phyloP scores from a whole-genome alignment of 129 eudicot genomes.

The Helichrysum umbraculigerum region DNA sequence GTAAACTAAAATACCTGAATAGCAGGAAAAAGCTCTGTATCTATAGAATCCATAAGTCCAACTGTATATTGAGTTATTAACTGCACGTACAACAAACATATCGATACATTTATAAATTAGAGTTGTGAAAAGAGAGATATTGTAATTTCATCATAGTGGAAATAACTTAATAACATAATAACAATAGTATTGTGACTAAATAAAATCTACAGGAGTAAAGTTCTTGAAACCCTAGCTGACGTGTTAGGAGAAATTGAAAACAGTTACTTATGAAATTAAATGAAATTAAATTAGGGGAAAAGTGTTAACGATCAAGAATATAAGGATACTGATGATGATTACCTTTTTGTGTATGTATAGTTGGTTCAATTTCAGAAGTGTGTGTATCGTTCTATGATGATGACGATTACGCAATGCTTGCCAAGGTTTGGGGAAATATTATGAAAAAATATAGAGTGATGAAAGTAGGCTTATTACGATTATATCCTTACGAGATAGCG shows the following conservation, averaged over 20 bases:
- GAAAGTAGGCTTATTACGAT: conserved; percentile 1
- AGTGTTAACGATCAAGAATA: conserved; percentile 11
- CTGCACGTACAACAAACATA: conserved; percentile 20
- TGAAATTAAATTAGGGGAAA: not conserved
- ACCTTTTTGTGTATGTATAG: conserved; percentile 23
- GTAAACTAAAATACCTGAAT: conserved; percentile 44
- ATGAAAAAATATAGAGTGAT: not conserved
- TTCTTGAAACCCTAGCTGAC: conserved; percentile 31
- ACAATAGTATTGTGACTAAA: not conserved
- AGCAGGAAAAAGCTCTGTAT: conserved; percentile 46
- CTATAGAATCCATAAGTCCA: conserved; percentile 49
- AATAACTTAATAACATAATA: not conserved
- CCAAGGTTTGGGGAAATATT: conserved; percentile 21
- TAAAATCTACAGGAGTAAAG: not conserved
- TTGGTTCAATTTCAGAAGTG: conserved; percentile 15
- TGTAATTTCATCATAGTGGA: conserved; percentile 7
- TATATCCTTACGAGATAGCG: conserved; percentile 13
- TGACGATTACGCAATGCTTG: not conserved
- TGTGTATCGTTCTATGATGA: conserved; percentile 9
- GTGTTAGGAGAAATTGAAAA: conserved; percentile 2
- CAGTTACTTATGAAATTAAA: not conserved
- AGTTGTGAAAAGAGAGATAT: not conserved
- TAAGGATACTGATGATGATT: not conserved
- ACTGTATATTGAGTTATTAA: conserved; percentile 12
- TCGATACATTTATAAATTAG: not conserved